Evolutionary conservation across 1,284 basidiomycete genomes (phyloP), one percentile per base, ranked within the genome.

Genomic region (Neotropicomus parvogracilis): DNA sequence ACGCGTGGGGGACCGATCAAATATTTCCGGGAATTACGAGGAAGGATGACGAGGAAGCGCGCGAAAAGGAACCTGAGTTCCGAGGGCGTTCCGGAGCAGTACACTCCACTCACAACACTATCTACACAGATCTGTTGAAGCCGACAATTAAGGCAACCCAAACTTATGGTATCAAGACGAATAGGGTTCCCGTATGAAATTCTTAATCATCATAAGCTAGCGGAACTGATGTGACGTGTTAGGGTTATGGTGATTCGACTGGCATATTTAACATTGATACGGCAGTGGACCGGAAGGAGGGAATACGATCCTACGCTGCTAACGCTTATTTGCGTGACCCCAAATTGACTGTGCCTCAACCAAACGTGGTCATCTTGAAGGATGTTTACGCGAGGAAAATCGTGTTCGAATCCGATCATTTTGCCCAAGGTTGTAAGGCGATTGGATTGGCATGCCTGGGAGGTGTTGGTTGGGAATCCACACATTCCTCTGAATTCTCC

Each of bases 211-310:
- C 19, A 13, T 33, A 29, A 21, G 24, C n/a, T 36, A 8, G 20
- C 11, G n/a, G 9, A 20, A 26, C 38, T 60, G 13, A 57, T 19
- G 3, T 20, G n/a, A 28, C n/a, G 27, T 1, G 11, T 3, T 4
- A 57, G 58, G 49, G 59, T 26, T 44, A 44, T 29, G 56, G 56
- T 19, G 21, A 56, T 27, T 58, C 58, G 1, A 60, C 56, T 8
- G 58, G 56, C 7, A 60, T 57, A 43, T 60, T 59, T 24, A 57
- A 57, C 19, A 40, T 49, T 7, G 58, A 60, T 34, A 49, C 56
- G 10, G 40, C 56, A 34, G 56, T 60, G 26, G 34, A 57, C 10
- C 52, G 55, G 14, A 8, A 52, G 21, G 6, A 47, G 12, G 55
- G 55, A 6, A 58, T 21, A 27, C 39, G 58, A 40, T 60, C 55